phyloP scores from a whole-genome alignment of 2,329 filamentous ascomycete species.

The Penicillium italicum region DNA sequence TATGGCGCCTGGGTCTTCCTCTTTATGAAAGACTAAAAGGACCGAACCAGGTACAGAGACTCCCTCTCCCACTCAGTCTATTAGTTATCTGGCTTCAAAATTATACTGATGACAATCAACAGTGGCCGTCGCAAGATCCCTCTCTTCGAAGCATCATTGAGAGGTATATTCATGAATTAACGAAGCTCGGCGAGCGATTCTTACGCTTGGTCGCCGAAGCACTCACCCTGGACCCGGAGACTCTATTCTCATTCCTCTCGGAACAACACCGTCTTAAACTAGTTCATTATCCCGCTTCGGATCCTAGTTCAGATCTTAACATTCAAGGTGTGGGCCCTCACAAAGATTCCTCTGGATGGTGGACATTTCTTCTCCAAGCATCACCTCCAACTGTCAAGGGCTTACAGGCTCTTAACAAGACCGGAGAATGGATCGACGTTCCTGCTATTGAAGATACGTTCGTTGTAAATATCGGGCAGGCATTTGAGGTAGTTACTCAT shows the following conservation, averaged over 20 bases:
- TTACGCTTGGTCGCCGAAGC: neutral
- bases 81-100: neutral
- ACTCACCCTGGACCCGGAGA: neutral
- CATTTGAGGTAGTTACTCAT: neutral
- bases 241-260: neutral
- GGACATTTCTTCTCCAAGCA: slow-evolving; percentile 62
- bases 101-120: neutral
- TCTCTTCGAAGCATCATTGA: neutral
- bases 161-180: neutral
- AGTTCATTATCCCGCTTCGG: neutral
- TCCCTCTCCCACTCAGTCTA: too few relatives aligned
- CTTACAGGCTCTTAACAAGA: neutral
- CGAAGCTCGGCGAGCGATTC: neutral
- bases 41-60: neutral
- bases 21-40: neutral
- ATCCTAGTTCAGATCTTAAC: neutral
- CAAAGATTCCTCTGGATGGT: slow-evolving; percentile 62
- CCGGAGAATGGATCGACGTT: neutral
- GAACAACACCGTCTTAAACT: neutral
- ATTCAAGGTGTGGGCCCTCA: slow-evolving; percentile 59
- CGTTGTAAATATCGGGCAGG: neutral
- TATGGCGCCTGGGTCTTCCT: neutral
- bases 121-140: neutral
- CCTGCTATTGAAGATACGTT: neutral
- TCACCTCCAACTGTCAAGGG: slow-evolving; percentile 47